These are phyloP conservation scores for Cercis canadensis DNA, from an alignment of 306 rosid genomes.

Conservation along the genomic window DNA sequence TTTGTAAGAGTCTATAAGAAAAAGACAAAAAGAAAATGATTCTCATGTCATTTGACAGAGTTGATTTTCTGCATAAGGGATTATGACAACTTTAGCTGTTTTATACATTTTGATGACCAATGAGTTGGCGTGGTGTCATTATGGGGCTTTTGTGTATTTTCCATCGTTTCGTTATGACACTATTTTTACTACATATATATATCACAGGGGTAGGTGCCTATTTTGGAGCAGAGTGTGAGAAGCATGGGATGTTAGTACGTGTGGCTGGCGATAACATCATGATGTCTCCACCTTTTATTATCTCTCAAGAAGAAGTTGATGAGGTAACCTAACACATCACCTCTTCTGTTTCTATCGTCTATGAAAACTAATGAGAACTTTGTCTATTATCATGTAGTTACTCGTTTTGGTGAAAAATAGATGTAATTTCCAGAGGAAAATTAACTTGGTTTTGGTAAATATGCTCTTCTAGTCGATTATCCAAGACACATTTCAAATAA, in stretches of 20 bases:
- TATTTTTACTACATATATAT: not conserved
- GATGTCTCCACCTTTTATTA: constrained; percentile 86
- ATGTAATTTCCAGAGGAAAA: not conserved
- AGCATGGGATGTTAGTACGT: constrained; percentile 83
- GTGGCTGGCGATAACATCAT: constrained; percentile 79
- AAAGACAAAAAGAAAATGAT: not conserved
- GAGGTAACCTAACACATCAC: constrained; percentile 58
- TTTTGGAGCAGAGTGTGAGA: constrained; percentile 84
- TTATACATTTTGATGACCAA: not conserved
- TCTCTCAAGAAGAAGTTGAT: constrained; percentile 71
- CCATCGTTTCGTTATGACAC: no score
- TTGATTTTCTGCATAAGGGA: not conserved
- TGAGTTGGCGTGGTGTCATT: no score
- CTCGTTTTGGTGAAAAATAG: not conserved
- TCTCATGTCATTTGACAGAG: constrained; percentile 3
- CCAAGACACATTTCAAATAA: not conserved
- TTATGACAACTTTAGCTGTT: no score
- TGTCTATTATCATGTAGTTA: constrained; percentile 1
- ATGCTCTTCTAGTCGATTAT: not conserved
- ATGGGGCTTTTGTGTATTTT: no score
- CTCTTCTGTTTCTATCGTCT: constrained; percentile 17
- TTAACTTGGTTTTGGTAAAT: not conserved
- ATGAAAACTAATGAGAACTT: constrained; percentile 9
- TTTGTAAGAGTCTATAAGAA: not conserved
- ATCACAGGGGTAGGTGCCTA: constrained; percentile 71